A percentile compares a stretch with the other conserved stretches of the same genome.
Evolutionary conservation across 139 green algal genomes (phyloP).

Genomic region (Yamagishiella unicocca): DNA sequence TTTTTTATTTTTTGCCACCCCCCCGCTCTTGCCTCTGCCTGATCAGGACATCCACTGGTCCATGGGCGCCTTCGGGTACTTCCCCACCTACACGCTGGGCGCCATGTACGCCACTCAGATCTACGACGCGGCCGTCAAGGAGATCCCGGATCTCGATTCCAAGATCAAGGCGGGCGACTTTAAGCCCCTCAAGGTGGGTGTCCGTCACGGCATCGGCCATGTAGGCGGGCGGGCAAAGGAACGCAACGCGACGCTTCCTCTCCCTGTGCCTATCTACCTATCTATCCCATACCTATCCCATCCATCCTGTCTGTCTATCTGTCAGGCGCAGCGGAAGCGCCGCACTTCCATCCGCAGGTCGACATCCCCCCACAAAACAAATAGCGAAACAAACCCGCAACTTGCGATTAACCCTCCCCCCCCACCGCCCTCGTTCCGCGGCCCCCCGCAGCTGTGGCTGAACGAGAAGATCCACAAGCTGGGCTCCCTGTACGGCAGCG

Average conservation of each 20-base stretch:
- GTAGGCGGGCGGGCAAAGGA: too few species aligned
- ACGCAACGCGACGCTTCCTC: too few species aligned
- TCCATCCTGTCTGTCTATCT: too few species aligned
- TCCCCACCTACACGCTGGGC: constrained; percentile 90
- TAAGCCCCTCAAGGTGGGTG: constrained; percentile 70
- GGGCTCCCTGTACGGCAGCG: constrained; percentile 77
- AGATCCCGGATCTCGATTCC: constrained; percentile 77
- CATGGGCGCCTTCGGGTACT: constrained; percentile 85
- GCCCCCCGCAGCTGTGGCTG: constrained; percentile 74
- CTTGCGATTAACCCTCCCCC: background rate
- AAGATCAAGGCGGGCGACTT: constrained; percentile 86
- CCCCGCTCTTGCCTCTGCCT: background rate
- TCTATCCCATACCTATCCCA: too few species aligned
- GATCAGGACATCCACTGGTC: constrained; percentile 91
- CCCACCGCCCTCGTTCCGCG: background rate
- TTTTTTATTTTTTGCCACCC: background rate
- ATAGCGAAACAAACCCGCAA: too few species aligned
- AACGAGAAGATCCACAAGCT: constrained; percentile 85
- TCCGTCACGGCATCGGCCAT: too few species aligned
- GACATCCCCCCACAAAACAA: too few species aligned
- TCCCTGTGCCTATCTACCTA: too few species aligned
- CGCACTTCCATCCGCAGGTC: too few species aligned
- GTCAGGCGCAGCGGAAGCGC: too few species aligned
- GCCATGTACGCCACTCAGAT: constrained; percentile 81
- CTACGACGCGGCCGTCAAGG: constrained; percentile 29